These are phyloP conservation scores for Diplotaxis tenuifolia DNA, from an alignment of 345 rosid species.

Conservation along the genomic window DNA sequence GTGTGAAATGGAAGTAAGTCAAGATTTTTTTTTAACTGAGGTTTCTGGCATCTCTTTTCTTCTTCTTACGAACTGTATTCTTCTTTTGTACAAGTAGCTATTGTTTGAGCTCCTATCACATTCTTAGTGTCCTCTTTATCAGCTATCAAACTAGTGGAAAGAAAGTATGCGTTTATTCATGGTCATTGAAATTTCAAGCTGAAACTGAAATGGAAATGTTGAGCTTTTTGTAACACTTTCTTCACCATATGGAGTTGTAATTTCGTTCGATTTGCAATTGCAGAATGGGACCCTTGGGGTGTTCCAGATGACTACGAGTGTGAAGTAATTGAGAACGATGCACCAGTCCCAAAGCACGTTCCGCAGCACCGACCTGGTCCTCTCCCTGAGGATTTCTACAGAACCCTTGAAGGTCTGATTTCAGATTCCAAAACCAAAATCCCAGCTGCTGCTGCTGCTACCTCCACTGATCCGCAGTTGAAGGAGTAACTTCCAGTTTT, in stretches of 20 bases:
- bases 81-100: neutral
- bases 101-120: no score
- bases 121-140: no score
- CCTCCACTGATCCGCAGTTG: slow-evolving; percentile 47
- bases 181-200: no score
- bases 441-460: slow-evolving; percentile 41
- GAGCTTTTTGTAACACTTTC: no score
- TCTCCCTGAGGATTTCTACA: slow-evolving; percentile 86
- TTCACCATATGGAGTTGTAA: neutral
- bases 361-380: slow-evolving; percentile 96
- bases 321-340: slow-evolving; percentile 84
- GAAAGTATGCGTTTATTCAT: no score
- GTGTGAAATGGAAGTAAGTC: neutral
- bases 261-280: neutral
- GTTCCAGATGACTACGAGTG: slow-evolving; percentile 91
- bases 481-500: slow-evolving; percentile 40
- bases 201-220: no score
- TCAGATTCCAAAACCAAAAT: slow-evolving; percentile 22
- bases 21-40: neutral
- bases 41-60: neutral
- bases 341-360: slow-evolving; percentile 90
- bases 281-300: slow-evolving; percentile 99
- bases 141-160: no score
- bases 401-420: slow-evolving; percentile 57
- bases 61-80: neutral